These are phyloP conservation scores for Collybiopsis confluens DNA, from an alignment of 768 basidiomycete genomes.

Conservation along the genomic window DNA sequence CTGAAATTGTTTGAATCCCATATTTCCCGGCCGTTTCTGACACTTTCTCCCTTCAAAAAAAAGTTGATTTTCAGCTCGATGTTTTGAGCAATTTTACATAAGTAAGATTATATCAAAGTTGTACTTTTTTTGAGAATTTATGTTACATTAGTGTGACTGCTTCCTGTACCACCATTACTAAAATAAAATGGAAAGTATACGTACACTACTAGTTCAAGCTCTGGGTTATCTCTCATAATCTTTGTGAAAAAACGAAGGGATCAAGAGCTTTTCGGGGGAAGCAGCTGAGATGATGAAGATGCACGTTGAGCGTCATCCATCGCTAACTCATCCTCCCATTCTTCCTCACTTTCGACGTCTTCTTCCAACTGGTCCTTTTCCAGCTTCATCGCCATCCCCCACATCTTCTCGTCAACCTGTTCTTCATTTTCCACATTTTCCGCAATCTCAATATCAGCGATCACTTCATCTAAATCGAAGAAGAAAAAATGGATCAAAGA, in stretches of 20 bases:
- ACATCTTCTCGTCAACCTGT: background rate
- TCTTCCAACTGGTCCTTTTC: slow-evolving; percentile 3
- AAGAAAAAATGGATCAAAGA: background rate
- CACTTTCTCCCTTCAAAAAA: no score
- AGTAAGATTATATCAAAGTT: no score
- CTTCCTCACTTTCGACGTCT: slow-evolving; percentile 5
- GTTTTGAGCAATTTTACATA: no score
- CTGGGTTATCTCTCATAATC: no score
- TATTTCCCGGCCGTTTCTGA: no score
- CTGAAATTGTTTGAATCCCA: no score
- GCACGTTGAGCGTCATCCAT: background rate
- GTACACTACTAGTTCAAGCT: no score
- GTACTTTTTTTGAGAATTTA: no score
- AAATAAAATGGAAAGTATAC: no score
- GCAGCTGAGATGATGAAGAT: background rate
- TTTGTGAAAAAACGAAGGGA: background rate
- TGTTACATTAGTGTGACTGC: no score
- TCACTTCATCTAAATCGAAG: slow-evolving; percentile 10
- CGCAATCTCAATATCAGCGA: slow-evolving; percentile 18
- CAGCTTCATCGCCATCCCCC: slow-evolving; percentile 3
- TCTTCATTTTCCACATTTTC: slow-evolving; percentile 12
- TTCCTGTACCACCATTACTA: no score
- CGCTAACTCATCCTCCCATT: background rate
- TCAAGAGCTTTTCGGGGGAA: background rate
- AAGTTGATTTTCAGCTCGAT: no score